A percentile compares a stretch with the other conserved stretches of the same genome.
phyloP scores from a whole-genome alignment of 257 asterid species.

The Solanum boliviense region DNA sequence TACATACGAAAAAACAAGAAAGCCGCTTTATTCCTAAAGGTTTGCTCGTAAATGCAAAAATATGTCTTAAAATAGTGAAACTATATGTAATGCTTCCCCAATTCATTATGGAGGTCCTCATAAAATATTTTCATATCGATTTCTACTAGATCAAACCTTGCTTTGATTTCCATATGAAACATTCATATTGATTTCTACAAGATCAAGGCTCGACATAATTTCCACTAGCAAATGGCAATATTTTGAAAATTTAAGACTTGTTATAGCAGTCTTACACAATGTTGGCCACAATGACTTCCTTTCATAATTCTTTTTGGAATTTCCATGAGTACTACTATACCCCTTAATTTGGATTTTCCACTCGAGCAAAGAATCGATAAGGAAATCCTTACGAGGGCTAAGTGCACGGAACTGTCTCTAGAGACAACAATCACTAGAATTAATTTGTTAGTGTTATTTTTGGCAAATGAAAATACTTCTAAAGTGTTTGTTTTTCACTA shows the following conservation, averaged over 20 bases:
- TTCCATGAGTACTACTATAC: neutral
- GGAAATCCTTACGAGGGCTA: neutral
- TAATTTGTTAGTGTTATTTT: constrained; percentile 19
- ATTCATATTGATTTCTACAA: constrained; percentile 11
- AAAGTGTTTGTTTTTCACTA: neutral
- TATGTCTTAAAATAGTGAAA: neutral
- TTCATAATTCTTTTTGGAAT: constrained; percentile 24
- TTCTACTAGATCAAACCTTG: no score
- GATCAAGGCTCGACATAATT: constrained; percentile 76
- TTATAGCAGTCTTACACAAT: constrained; percentile 55
- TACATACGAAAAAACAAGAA: neutral
- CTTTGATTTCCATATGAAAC: neutral
- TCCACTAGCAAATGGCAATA: constrained; percentile 87
- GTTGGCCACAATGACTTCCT: constrained; percentile 53
- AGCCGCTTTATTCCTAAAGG: no score
- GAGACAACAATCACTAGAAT: constrained; percentile 30
- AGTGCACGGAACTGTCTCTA: neutral
- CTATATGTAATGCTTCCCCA: no score
- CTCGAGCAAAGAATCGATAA: constrained; percentile 45
- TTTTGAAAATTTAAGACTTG: constrained; percentile 74
- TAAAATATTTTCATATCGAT: no score
- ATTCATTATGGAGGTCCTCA: neutral
- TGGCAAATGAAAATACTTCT: neutral
- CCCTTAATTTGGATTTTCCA: constrained; percentile 53
- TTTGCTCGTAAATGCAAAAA: neutral